Base-by-base conservation (phyloP, 2,329 filamentous ascomycete species). In the Aspergillus novoparasiticus region DNA sequence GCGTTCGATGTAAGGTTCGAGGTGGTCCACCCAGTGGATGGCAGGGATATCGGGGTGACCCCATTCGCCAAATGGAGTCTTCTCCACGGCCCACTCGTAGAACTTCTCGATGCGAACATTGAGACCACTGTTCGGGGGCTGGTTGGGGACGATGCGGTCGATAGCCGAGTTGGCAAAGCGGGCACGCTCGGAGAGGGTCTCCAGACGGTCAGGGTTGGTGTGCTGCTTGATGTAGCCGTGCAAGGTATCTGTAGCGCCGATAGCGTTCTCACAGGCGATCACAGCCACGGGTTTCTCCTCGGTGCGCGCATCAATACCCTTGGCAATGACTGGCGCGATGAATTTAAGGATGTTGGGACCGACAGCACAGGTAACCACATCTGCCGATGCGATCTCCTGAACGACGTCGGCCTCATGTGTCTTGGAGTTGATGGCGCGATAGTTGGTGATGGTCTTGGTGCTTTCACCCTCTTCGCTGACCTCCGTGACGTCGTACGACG, bases 201-300 rank as follows among this genome's bases (percentile, higher is more conserved):
- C 85, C 54, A 93, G 84, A 59, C 89, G 88, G 57, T 89, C 83
- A 45, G 86, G 81, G 23, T 87, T 83, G 50, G 93, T 92, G 82
- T 95, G 90, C 68, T 89, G 83, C 78, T 90, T 90, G 83, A 96
- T 96, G 84, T 90, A 89, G 46, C 86, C 86, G 69, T 90, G 92
- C 58, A 97, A 90, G 45, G 91, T 92, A 76, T 95, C 92, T 57
- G 95, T 98, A 73, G 93, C 95, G 68, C 92, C 92, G 76, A 98
- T 97, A 77, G 93, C 93, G 80, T 99, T 99, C 84, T 99, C 95
- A 81, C 95, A 99, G 62, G 95, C 95, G 81, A 99, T 97, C 75
- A 99, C 92, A 26, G 94, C 89, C 48, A 98, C 81, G 9, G 94
- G 94, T 66, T 86, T 86, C 60, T 82, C 77, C 53, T 79, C 78